These are phyloP conservation scores for Plantago coronopus DNA, from an alignment of 305 asterid species.

Conservation along the genomic window DNA sequence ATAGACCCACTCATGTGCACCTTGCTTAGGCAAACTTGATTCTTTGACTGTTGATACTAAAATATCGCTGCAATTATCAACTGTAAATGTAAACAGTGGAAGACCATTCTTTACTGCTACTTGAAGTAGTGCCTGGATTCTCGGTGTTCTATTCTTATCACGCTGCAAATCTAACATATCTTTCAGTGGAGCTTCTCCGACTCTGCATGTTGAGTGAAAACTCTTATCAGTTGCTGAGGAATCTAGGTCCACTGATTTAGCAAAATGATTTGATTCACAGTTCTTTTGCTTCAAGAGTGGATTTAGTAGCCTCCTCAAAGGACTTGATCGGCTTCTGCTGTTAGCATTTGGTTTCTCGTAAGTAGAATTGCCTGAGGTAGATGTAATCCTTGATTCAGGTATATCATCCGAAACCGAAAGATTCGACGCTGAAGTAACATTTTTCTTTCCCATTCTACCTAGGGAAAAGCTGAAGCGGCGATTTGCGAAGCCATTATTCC, in stretches of 20 bases:
- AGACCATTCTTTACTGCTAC: constrained; percentile 67
- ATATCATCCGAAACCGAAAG: constrained; percentile 20
- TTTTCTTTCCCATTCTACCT: constrained; percentile 38
- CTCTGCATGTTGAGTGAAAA: constrained; percentile 29
- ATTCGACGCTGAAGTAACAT: constrained; percentile 23
- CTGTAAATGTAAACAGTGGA: constrained; percentile 78
- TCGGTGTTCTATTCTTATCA: constrained; percentile 32
- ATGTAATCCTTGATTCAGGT: constrained; percentile 28
- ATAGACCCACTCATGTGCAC: constrained; percentile 43
- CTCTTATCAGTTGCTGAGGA: constrained; percentile 25
- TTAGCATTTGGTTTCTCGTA: constrained; percentile 36
- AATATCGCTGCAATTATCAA: constrained; percentile 53
- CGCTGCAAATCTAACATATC: constrained; percentile 37
- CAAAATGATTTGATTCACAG: constrained; percentile 29
- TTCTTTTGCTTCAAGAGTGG: constrained; percentile 61
- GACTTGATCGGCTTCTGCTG: constrained; percentile 61
- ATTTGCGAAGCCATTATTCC: constrained; percentile 50
- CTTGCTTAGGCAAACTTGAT: constrained; percentile 35
- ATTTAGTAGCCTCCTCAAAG: constrained; percentile 71
- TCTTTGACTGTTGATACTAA: constrained; percentile 68
- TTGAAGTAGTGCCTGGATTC: constrained; percentile 64
- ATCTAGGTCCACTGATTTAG: constrained; percentile 27
- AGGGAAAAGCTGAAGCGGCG: constrained; percentile 44
- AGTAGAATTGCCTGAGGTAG: constrained; percentile 26
- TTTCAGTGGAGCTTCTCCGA: constrained; percentile 23